Evolutionary conservation across 176 grass and related monocot species (phyloP), one percentile per base, ranked within the genome.

Genomic region (Avena eriantha): DNA sequence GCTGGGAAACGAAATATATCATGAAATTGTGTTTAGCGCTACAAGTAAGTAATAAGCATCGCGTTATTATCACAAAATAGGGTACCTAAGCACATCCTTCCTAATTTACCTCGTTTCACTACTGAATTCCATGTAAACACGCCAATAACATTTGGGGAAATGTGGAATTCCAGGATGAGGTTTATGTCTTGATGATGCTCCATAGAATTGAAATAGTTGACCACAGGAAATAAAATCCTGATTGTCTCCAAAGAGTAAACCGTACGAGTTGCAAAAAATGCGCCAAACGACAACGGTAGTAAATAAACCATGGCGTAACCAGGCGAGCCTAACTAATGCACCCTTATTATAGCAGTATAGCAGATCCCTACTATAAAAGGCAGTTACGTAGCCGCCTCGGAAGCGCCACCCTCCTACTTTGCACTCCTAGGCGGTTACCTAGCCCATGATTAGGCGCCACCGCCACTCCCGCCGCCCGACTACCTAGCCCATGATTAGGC

Each of bases 171-270:
- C 46, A 76, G 73, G 49, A 76, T 77, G 49, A 55, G 26, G 24
- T 55, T 11, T 4, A 18, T 31, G 74, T 18, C 74, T 54, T 54
- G 9, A 77, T 77, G 74, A 55, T 77, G 74, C 49, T 77, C 49
- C 50, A 76, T 29, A 76, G 17, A 76, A 76, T 24, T 33, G 24
- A 3, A 76, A 34, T 11, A 34, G 49, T 77, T 54, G 26, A 53
- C 23, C 48, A 51, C 9, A 31, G 0, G 49, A 53, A 34, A 33
- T 34, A 55, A 77, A 29, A 54, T 76, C 54, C 4, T 18, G 55
- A 54, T 4, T 0, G 9, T 35, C 14, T 34, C 16, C 26, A 43
- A 1, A 2, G 19, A 36, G 3, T 21, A 69, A 69, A 39, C 8
- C 2, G 1, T 1, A 69, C 16, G 15, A 39, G 16, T 16, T 67